Percentiles rank a stretch among this genome's conserved stretches.
phyloP scores from a whole-genome alignment of 768 basidiomycete species.

The Leccinum fibrillosum region DNA sequence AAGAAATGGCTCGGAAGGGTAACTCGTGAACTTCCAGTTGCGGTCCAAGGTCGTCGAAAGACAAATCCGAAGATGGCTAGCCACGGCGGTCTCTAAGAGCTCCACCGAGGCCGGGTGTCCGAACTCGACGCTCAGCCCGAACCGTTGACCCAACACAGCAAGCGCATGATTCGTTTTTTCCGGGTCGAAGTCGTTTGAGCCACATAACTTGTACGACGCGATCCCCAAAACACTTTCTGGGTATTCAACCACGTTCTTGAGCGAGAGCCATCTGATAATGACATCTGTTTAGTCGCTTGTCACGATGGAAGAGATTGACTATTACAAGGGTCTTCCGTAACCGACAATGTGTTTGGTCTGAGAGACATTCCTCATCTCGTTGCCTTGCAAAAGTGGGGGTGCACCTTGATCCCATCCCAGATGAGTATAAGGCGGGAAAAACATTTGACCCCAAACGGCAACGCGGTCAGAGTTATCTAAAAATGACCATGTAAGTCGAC shows the following conservation, averaged over 20 bases:
- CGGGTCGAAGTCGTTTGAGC: neutral
- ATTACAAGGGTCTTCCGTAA: neutral
- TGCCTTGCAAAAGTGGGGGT: neutral
- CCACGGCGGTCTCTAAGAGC: constrained; percentile 3
- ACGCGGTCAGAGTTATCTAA: neutral
- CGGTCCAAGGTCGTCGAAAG: constrained; percentile 4
- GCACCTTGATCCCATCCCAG: neutral
- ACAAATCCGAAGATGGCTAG: constrained; percentile 14
- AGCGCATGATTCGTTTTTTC: neutral
- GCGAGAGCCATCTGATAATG: constrained; percentile 4
- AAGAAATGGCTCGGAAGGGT: constrained; percentile 18
- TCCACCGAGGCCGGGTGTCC: constrained; percentile 3
- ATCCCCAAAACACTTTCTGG: neutral
- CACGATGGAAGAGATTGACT: too few species aligned
- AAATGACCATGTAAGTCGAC: neutral
- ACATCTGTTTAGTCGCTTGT: neutral
- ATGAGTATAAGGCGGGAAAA: neutral
- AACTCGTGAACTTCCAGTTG: constrained; percentile 11
- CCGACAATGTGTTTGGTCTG: neutral
- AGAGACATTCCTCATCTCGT: neutral
- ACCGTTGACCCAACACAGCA: constrained; percentile 4
- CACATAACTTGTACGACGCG: neutral
- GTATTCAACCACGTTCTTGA: neutral
- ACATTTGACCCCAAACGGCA: neutral
- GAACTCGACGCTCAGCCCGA: constrained; percentile 1